Percentiles rank a stretch among this genome's conserved stretches.
Conservation (phyloP, 352 stramenopile species). For the Blastocystis sp. region DNA sequence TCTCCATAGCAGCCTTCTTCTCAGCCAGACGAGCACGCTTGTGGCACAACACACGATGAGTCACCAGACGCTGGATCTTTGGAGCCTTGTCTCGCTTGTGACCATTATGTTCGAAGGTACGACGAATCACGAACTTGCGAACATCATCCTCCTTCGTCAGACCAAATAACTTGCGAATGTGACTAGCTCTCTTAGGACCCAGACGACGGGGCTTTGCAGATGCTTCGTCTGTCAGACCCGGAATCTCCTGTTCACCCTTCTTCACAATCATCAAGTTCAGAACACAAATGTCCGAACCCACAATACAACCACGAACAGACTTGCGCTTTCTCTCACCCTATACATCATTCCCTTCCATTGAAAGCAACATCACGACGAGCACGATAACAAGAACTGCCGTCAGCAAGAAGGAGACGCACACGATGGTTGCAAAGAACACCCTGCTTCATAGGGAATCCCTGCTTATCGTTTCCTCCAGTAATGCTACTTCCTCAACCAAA, state of each 20-base stretch:
- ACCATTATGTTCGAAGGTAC: no score
- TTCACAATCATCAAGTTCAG: slow-evolving; percentile 98
- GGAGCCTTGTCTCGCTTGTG: slow-evolving; percentile 94
- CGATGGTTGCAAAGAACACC: no score
- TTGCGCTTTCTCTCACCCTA: slow-evolving; percentile 98
- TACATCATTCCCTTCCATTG: slow-evolving; percentile 91
- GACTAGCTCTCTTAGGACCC: no score
- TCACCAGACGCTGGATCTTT: slow-evolving; percentile 99
- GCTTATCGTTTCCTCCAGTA: slow-evolving; percentile 99
- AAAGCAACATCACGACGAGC: slow-evolving; percentile 97
- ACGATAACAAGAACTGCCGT: no score
- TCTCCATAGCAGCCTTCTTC: no score
- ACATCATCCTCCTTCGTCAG: no score
- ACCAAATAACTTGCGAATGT: no score
- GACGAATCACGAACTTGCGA: no score
- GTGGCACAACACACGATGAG: slow-evolving; percentile 88
- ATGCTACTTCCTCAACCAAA: slow-evolving; percentile 86
- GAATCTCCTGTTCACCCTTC: no score
- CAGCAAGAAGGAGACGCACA: no score
- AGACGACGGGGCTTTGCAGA: no score
- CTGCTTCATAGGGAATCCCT: slow-evolving; percentile 99
- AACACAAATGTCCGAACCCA: slow-evolving; percentile 94
- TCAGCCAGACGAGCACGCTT: slow-evolving; percentile 69
- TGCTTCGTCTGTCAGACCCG: no score
- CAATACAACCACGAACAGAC: slow-evolving; percentile 97